These are phyloP conservation scores for Fraxinus greggii DNA, from an alignment of 305 asterid species.

Conservation along the genomic window DNA sequence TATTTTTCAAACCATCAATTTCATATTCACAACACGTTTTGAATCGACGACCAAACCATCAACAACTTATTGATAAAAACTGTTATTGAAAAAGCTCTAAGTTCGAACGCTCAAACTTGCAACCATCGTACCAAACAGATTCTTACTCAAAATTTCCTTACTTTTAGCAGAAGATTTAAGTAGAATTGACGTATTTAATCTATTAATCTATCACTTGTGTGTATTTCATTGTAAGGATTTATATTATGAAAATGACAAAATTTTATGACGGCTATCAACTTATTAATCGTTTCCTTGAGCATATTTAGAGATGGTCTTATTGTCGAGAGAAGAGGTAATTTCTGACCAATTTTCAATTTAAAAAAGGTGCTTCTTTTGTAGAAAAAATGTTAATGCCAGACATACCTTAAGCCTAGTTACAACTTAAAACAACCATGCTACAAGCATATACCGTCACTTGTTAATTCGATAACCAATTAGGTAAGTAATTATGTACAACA, in stretches of 20 bases:
- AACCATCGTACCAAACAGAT: not conserved
- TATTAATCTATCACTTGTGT: not conserved
- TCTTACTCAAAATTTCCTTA: not conserved
- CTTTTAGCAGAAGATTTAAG: not conserved
- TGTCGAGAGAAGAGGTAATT: not conserved
- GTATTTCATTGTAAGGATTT: not conserved
- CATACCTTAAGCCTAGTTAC: not conserved
- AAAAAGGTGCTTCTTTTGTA: not conserved
- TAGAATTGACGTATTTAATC: not conserved
- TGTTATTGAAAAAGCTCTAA: not conserved
- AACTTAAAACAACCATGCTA: no score
- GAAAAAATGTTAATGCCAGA: not conserved
- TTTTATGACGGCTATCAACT: not conserved
- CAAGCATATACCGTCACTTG: no score
- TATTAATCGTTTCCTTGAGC: not conserved
- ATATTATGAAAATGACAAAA: not conserved
- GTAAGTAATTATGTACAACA: no score
- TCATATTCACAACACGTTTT: not conserved
- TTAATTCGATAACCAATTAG: no score
- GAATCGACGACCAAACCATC: not conserved
- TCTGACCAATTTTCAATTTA: not conserved
- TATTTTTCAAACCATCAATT: not conserved
- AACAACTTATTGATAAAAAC: not conserved
- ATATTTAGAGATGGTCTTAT: not conserved
- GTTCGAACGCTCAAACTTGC: not conserved